These are phyloP conservation scores for Lepraria neglecta DNA, from an alignment of 495 filamentous ascomycete genomes.

Conservation along the genomic window DNA sequence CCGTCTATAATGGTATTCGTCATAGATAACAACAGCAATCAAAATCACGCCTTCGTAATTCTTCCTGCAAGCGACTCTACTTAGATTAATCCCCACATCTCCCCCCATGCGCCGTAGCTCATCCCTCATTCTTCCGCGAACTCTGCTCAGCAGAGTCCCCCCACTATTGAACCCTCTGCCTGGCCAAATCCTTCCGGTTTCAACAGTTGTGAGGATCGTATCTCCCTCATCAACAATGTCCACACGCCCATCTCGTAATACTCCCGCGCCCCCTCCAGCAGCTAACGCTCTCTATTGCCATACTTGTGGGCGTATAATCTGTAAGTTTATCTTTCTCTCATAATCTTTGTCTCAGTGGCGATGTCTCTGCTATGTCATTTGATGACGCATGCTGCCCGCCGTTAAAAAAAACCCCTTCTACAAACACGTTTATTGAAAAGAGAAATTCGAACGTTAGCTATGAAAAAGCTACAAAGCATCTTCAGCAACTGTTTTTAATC, in stretches of 20 bases:
- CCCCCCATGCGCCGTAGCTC: neutral
- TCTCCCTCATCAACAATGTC: constrained; percentile 7
- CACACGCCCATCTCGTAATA: constrained; percentile 12
- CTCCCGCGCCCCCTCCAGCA: constrained; percentile 7
- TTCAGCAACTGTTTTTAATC: too few relatives aligned
- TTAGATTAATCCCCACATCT: neutral
- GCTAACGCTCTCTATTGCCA: constrained; percentile 20
- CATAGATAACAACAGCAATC: constrained; percentile 1
- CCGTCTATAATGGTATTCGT: constrained; percentile 1
- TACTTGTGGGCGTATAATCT: constrained; percentile 26
- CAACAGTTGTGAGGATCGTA: neutral
- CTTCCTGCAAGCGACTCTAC: neutral
- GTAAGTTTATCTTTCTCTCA: constrained; percentile 11
- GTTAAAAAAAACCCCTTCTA: too few relatives aligned
- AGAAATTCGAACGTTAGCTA: too few relatives aligned
- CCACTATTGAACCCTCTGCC: neutral
- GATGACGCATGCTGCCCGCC: too few relatives aligned
- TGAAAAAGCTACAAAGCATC: too few relatives aligned
- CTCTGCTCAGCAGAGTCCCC: neutral
- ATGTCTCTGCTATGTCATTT: too few relatives aligned
- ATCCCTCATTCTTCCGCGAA: neutral
- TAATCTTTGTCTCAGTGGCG: neutral
- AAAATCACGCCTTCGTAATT: neutral
- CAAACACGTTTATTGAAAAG: too few relatives aligned
- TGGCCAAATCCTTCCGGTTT: too few relatives aligned